Evolutionary conservation across 768 basidiomycete genomes (phyloP).

Genomic region (Lepiota venenata): DNA sequence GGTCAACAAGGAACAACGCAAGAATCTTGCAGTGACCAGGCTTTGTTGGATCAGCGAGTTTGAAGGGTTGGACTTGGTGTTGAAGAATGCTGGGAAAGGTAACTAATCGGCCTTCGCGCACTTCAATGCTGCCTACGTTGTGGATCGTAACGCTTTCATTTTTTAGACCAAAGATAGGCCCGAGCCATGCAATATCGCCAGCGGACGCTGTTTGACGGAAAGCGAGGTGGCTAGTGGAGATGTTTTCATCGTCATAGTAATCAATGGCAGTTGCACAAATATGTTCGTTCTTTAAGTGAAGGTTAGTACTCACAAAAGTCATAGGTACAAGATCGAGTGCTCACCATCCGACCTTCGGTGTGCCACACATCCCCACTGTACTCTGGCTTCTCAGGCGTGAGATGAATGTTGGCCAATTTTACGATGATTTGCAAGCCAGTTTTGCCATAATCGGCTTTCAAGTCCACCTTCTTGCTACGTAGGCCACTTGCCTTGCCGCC

Average conservation of each 20-base stretch:
- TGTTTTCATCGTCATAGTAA: conserved; percentile 19
- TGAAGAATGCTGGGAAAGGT: conserved; percentile 36
- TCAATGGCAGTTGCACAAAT: conserved; percentile 19
- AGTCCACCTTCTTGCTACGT: neutral
- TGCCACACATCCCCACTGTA: conserved; percentile 18
- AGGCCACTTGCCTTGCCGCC: conserved; percentile 20
- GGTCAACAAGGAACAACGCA: conserved; percentile 36
- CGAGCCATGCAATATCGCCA: neutral
- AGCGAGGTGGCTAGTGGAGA: conserved; percentile 6
- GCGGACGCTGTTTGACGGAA: conserved; percentile 1
- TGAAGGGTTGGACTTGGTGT: conserved; percentile 32
- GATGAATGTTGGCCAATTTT: conserved; percentile 20
- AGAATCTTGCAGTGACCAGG: conserved; percentile 39
- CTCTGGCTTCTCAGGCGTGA: conserved; percentile 16
- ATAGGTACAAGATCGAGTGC: neutral
- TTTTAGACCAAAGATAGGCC: neutral
- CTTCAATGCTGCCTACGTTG: conserved; percentile 24
- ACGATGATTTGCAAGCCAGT: conserved; percentile 18
- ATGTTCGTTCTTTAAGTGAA: conserved; percentile 13
- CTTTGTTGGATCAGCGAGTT: conserved; percentile 28
- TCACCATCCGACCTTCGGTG: conserved; percentile 17
- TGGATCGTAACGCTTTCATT: conserved; percentile 4
- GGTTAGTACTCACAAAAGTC: neutral
- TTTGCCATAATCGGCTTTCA: conserved; percentile 8
- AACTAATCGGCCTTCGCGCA: conserved; percentile 25